Evolutionary conservation across 2,329 filamentous ascomycete genomes (phyloP).

Genomic region (Falciphora oryzae): DNA sequence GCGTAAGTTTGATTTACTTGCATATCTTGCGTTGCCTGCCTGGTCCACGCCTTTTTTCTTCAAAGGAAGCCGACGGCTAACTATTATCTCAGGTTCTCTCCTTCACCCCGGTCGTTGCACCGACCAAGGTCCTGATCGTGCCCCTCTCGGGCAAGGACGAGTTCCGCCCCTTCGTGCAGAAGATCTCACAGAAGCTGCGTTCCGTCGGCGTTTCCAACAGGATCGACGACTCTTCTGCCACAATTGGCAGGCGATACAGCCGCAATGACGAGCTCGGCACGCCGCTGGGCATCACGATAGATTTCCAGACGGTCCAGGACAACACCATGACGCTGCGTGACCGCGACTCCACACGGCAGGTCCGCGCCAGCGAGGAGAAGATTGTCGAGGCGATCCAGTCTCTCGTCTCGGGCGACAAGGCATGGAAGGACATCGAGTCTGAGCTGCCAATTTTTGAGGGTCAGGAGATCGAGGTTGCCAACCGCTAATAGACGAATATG

Average conservation of each 20-base stretch:
- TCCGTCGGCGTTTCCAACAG: conserved; percentile 73
- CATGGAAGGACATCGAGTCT: conserved; percentile 63
- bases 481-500: conserved; percentile 3
- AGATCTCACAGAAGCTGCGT: conserved; percentile 71
- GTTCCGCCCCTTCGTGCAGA: conserved; percentile 71
- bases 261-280: conserved; percentile 96
- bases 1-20: conserved; percentile 53
- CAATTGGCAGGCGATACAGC: conserved; percentile 90
- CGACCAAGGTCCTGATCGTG: conserved; percentile 89
- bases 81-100: conserved; percentile 41
- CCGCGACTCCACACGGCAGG: conserved; percentile 84
- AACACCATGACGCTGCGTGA: conserved; percentile 82
- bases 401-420: conserved; percentile 45
- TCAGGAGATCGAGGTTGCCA: conserved; percentile 52
- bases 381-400: conserved; percentile 67
- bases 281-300: conserved; percentile 86
- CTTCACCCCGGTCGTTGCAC: conserved; percentile 64
- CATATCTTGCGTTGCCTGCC: conserved; percentile 1
- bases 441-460: conserved; percentile 81
- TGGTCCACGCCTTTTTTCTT: background rate
- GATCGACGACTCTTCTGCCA: conserved; percentile 84
- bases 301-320: conserved; percentile 92
- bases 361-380: conserved; percentile 74
- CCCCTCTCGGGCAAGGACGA: conserved; percentile 76
- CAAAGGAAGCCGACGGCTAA: background rate